Evolutionary conservation across 495 filamentous ascomycete genomes (phyloP).

Genomic region (Saxophila tyrrhenica): DNA sequence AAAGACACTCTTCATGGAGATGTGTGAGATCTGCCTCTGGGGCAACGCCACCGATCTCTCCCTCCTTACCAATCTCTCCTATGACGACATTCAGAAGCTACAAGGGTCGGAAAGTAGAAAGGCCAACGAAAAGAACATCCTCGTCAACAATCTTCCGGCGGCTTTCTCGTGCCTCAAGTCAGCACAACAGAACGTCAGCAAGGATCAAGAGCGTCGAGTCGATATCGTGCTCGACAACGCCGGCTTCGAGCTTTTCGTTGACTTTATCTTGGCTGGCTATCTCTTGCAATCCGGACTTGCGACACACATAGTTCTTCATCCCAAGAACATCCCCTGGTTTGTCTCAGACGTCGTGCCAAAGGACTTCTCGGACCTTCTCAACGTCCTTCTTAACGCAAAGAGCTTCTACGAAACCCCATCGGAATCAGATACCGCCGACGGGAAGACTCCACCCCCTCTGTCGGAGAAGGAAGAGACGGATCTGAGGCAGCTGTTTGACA

Average conservation of each 20-base stretch:
- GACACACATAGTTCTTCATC: slow-evolving; percentile 78
- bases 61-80: slow-evolving; percentile 76
- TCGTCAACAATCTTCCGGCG: slow-evolving; percentile 66
- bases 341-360: slow-evolving; percentile 83
- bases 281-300: slow-evolving; percentile 71
- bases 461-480: slow-evolving; percentile 54
- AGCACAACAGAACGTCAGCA: slow-evolving; percentile 34
- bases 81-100: slow-evolving; percentile 92
- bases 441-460: slow-evolving; percentile 45
- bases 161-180: slow-evolving; percentile 61
- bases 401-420: slow-evolving; percentile 57
- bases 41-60: slow-evolving; percentile 95
- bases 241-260: slow-evolving; percentile 92
- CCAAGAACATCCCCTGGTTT: slow-evolving; percentile 94
- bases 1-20: slow-evolving; percentile 71
- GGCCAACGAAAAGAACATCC: slow-evolving; percentile 72
- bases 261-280: slow-evolving; percentile 82
- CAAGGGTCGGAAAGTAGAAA: slow-evolving; percentile 82
- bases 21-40: slow-evolving; percentile 96
- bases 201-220: slow-evolving; percentile 52
- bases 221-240: slow-evolving; percentile 95
- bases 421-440: slow-evolving; percentile 50
- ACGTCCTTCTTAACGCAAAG: slow-evolving; percentile 60
- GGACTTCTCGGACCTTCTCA: slow-evolving; percentile 72
- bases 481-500: slow-evolving; percentile 62